These are phyloP conservation scores for Trebouxia sp. DNA, from an alignment of 139 green algal species.

Conservation along the genomic window DNA sequence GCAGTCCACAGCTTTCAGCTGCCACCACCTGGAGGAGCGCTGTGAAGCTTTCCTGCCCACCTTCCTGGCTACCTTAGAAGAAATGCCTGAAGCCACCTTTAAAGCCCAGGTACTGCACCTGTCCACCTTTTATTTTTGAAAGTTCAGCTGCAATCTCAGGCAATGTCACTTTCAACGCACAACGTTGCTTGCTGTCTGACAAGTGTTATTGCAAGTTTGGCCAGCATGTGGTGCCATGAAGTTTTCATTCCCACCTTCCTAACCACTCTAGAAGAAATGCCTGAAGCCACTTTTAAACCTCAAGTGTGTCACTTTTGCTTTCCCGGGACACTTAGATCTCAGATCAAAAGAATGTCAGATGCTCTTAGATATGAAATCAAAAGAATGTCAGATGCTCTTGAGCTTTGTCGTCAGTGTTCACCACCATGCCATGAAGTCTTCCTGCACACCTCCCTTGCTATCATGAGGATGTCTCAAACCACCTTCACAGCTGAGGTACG, in stretches of 20 bases:
- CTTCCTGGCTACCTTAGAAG: slow-evolving; percentile 36
- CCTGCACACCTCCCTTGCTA: too few relatives aligned
- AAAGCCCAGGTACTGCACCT: not conserved
- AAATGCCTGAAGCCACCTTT: slow-evolving; percentile 27
- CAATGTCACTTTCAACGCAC: not conserved
- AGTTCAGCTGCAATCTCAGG: not conserved
- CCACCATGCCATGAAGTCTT: too few relatives aligned
- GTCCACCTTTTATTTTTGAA: not conserved
- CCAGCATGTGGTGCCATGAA: not conserved
- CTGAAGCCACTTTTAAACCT: too few relatives aligned
- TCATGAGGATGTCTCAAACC: too few relatives aligned
- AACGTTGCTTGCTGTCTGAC: not conserved
- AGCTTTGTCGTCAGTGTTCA: too few relatives aligned
- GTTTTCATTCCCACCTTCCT: not conserved
- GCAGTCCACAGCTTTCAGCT: slow-evolving; percentile 60
- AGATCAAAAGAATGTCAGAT: too few relatives aligned
- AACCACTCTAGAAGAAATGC: too few relatives aligned
- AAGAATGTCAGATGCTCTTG: too few relatives aligned
- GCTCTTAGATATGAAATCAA: too few relatives aligned
- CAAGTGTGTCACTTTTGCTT: too few relatives aligned
- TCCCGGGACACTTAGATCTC: too few relatives aligned
- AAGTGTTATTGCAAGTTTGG: not conserved
- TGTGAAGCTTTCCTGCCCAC: slow-evolving; percentile 70
- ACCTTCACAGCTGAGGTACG: too few relatives aligned
- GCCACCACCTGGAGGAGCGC: slow-evolving; percentile 59